Evolutionary conservation across 2,329 filamentous ascomycete species (phyloP).

Genomic region (Hymenoscyphus linearis): DNA sequence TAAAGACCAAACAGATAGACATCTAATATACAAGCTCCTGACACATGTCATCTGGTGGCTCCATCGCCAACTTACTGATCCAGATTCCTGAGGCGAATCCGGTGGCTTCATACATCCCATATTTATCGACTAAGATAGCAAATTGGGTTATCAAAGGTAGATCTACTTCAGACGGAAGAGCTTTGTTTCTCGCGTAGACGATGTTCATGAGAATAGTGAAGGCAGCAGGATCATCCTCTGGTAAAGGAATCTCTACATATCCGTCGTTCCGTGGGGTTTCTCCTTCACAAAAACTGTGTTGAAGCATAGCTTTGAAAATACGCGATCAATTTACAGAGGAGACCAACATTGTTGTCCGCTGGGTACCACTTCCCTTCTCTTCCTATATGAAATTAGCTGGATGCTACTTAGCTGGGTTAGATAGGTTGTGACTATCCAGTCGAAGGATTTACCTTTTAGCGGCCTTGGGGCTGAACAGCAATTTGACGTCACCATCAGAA

Average conservation of each 20-base stretch:
- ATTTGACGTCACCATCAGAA: too few relatives aligned
- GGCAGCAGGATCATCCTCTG: conserved; percentile 31
- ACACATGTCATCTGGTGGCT: too few relatives aligned
- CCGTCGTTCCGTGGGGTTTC: conserved; percentile 9
- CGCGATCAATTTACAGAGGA: conserved; percentile 11
- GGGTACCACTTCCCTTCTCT: too few relatives aligned
- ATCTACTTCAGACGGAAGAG: conserved; percentile 23
- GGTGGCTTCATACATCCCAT: conserved; percentile 15
- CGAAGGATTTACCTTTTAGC: too few relatives aligned
- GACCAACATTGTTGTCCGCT: too few relatives aligned
- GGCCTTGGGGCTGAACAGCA: too few relatives aligned
- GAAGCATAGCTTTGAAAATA: conserved; percentile 28
- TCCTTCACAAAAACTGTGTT: conserved; percentile 21
- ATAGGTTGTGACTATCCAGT: too few relatives aligned
- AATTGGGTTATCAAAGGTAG: conserved; percentile 28
- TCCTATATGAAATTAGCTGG: too few relatives aligned
- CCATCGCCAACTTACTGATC: conserved; percentile 3
- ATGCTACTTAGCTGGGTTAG: too few relatives aligned
- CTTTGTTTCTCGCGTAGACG: conserved; percentile 26
- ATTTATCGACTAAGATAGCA: conserved; percentile 29
- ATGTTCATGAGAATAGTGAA: conserved; percentile 29
- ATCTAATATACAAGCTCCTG: too few relatives aligned
- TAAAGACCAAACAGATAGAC: too few relatives aligned
- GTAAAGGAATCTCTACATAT: conserved; percentile 26
- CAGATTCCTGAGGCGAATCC: conserved; percentile 5